Base-by-base conservation (phyloP, 2,329 filamentous ascomycete genomes). In the Dactylellina sp. region DNA sequence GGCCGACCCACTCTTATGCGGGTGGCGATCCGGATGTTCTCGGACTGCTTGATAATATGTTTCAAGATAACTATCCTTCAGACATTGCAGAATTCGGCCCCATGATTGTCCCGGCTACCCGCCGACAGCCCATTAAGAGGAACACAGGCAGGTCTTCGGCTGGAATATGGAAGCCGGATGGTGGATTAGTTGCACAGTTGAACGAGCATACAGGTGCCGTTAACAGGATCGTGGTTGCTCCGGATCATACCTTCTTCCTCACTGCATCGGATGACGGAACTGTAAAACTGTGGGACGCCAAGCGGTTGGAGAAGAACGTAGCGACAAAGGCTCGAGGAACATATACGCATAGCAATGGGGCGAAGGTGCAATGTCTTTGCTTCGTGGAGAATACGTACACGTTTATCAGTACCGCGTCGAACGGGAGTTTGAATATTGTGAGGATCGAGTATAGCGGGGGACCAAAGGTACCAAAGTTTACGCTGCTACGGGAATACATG, bases 321-420 rank as follows among this genome's bases (percentile, higher is more conserved):
- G 90, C 91, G 0, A 91, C 96, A 78, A 88, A 93, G 46, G 93
- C 95, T 25, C 87, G 94, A 20, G 91, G 96, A 79, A 96, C 91
- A 0, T 90, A 97, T 81, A 89, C 86, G 66, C 91, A 97, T 78
- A 86, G 86, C 0, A 82, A 86, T 0, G 90, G 89, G 1, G 86
- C 89, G 0, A 90, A 88, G 71, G 90, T 98, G 1, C 89, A 92
- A 28, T 89, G 91, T 12, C 81, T 99, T 20, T 93, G 92, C 77
- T 98, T 99, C 79, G 88, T 99, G 40, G 93, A 98, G 79, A 91
- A 93, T 77, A 97, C 93, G 0, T 93, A 98, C 80, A 93, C 91
- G 20, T 98, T 99, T 80, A 86, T 97, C 75, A 96, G 91, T 79
- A 95, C 92, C 59, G 93, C 91, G 3, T 92, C 87, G 50, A 93